Evolutionary conservation across 352 stramenopile species (phyloP).

Genomic region (Blastocystis sp.): DNA sequence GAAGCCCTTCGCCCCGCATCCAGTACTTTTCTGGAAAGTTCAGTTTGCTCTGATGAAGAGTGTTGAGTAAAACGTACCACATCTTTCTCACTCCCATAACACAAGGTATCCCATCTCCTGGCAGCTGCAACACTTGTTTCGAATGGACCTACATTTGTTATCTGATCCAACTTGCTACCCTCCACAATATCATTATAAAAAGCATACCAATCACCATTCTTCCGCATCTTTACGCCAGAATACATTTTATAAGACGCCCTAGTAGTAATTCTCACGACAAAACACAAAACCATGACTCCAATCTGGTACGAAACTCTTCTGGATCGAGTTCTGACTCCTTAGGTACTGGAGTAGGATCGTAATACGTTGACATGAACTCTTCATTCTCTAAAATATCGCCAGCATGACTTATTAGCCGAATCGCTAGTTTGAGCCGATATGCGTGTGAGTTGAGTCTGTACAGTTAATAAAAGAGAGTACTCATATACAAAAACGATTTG

Average conservation of each 20-base stretch:
- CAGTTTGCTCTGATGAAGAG: neutral
- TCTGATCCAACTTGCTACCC: neutral
- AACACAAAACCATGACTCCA: neutral
- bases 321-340: slow-evolving; percentile 7
- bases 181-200: neutral
- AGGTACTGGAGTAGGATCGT: neutral
- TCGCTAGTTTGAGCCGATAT: neutral
- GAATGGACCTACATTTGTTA: neutral
- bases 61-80: neutral
- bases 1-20: neutral
- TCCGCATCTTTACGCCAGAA: slow-evolving; percentile 35
- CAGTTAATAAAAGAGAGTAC: neutral
- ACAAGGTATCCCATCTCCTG: slow-evolving; percentile 30
- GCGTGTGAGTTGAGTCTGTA: neutral
- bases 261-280: neutral
- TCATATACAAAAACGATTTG: neutral
- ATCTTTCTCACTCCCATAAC: neutral
- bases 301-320: neutral
- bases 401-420: neutral
- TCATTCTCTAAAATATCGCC: neutral
- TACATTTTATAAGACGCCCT: slow-evolving; percentile 50
- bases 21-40: slow-evolving; percentile 50
- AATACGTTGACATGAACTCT: slow-evolving; percentile 29
- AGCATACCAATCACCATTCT: slow-evolving; percentile 51
- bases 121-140: slow-evolving; percentile 45